Conservation (phyloP, 345 rosid species). For the Murraya koenigii region DNA sequence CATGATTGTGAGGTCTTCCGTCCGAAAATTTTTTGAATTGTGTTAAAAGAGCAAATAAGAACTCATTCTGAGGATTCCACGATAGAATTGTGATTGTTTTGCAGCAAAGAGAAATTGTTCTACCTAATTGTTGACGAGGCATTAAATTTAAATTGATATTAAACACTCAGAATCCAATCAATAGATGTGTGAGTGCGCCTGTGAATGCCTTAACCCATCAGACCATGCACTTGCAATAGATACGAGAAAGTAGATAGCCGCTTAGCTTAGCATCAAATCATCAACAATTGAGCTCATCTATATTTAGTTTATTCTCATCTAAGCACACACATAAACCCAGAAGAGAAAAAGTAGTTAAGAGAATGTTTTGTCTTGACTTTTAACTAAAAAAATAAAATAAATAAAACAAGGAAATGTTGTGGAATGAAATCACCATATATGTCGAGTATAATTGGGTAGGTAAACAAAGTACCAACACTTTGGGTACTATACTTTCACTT, state of each 20-base stretch:
- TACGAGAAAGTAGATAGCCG: background rate
- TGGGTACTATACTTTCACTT: background rate
- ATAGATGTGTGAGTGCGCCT: background rate
- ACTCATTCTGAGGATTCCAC: background rate
- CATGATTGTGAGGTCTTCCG: too few relatives aligned
- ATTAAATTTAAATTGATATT: background rate
- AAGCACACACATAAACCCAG: background rate
- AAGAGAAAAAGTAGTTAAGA: background rate
- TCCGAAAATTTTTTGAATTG: background rate
- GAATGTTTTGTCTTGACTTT: background rate
- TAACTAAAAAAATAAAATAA: too few relatives aligned
- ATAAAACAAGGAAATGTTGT: background rate
- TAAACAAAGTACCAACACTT: background rate
- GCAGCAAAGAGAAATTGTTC: background rate
- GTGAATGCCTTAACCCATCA: background rate
- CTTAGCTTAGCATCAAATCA: background rate
- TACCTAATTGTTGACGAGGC: background rate
- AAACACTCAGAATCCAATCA: background rate
- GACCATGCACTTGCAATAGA: too few relatives aligned
- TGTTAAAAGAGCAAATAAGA: background rate
- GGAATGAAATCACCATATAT: background rate
- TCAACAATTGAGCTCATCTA: background rate
- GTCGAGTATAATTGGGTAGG: background rate
- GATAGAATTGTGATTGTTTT: background rate
- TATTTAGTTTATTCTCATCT: background rate